Conservation (phyloP, 2,329 filamentous ascomycete genomes). For the Trichoderma citrinoviride region DNA sequence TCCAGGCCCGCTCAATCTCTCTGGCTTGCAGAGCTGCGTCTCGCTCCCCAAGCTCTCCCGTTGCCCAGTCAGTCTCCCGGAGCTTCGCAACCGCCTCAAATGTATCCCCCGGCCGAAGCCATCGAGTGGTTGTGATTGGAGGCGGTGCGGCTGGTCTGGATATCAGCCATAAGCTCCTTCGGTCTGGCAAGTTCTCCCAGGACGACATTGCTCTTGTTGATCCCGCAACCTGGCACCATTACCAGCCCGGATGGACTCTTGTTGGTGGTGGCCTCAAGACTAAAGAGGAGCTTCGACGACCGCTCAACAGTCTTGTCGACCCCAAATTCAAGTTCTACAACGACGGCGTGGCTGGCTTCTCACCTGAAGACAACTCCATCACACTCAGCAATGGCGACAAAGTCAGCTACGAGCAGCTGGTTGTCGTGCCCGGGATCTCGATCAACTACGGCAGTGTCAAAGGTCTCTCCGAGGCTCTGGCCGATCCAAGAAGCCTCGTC, state of each 20-base stretch:
- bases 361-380: slow-evolving; percentile 55
- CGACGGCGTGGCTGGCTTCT: slow-evolving; percentile 48
- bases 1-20: slow-evolving; percentile 24
- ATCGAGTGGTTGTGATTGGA: slow-evolving; percentile 66
- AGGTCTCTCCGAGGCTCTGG: slow-evolving; percentile 56
- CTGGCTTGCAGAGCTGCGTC: slow-evolving; percentile 23
- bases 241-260: slow-evolving; percentile 68
- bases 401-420: slow-evolving; percentile 61
- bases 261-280: slow-evolving; percentile 65
- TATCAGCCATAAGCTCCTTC: slow-evolving; percentile 66
- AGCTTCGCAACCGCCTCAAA: slow-evolving; percentile 29
- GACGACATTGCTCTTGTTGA: slow-evolving; percentile 65
- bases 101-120: slow-evolving; percentile 36
- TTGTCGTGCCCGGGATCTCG: slow-evolving; percentile 58
- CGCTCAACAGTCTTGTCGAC: slow-evolving; percentile 52
- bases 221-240: slow-evolving; percentile 62
- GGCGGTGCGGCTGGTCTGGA: slow-evolving; percentile 64
- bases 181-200: slow-evolving; percentile 52
- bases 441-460: slow-evolving; percentile 52
- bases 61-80: neutral
- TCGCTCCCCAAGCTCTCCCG: slow-evolving; percentile 5
- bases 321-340: slow-evolving; percentile 62
- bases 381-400: slow-evolving; percentile 54
- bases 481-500: slow-evolving; percentile 46
- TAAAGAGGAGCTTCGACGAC: slow-evolving; percentile 55